Evolutionary conservation across 1,139 yeast genomes (phyloP), one percentile per base, ranked within the genome.

Genomic region (Candida sp.): DNA sequence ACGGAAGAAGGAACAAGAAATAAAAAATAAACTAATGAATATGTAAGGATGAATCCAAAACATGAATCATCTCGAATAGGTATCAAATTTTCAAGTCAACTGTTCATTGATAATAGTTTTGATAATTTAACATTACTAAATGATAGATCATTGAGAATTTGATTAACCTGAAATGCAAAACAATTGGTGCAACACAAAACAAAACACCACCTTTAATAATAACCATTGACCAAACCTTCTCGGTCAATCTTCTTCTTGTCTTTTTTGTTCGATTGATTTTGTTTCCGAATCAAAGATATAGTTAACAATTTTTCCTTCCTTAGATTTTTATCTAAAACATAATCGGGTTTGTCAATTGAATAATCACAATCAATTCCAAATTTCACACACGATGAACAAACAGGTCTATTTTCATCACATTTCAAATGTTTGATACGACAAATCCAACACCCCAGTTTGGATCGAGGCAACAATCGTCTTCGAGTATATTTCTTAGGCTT

Each of bases 381-480:
- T 43, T 68, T 69, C 4, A 49, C 41, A 53, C 79, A 73, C 40
- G 68, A 63, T 9, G 67, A 53, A 52, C 79, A 73, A 9, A 51
- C 50, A 0, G 79, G 79, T 48, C 66, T 61, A 3, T 42, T 44
- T 49, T 73, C 79, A 49, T 73, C 76, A 53, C 79, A 73, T 53
- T 73, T 73, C 49, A 75, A 62, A 54, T 74, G 79, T 52, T 75
- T 74, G 45, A 75, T 70, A 42, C 80, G 63, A 51, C 81, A 76
- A 41, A 72, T 70, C 77, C 75, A 75, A 52, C 81, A 75, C 0
- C 80, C 81, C 35, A 59, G 66, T 44, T 68, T 70, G 5, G 77
- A 68, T 40, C 79, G 55, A 3, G 76, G 77, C 45, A 71, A 61
- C 30, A 70, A 55, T 45, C 76, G 63, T 51, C 73, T 63, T 42